phyloP scores from a whole-genome alignment of 306 rosid species.

The Quercus cerris region DNA sequence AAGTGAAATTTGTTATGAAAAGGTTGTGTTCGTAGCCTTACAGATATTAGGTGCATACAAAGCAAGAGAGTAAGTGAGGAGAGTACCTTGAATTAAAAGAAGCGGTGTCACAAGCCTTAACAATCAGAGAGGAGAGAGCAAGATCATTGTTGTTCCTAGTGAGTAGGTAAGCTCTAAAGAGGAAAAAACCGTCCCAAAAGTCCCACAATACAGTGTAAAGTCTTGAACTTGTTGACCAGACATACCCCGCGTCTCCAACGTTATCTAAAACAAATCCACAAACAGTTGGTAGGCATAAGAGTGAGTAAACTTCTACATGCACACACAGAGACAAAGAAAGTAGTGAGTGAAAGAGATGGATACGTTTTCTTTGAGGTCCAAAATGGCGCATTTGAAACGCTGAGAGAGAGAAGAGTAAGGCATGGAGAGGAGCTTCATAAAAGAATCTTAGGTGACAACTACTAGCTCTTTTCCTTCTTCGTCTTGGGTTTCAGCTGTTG shows the following conservation, averaged over 20 bases:
- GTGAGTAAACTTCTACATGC: too few species aligned
- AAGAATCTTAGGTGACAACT: conserved; percentile 28
- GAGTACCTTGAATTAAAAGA: conserved; percentile 49
- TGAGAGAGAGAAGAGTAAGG: conserved; percentile 55
- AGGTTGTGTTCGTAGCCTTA: too few species aligned
- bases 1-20: too few species aligned
- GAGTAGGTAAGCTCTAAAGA: conserved; percentile 51
- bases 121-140: conserved; percentile 49
- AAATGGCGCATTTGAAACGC: conserved; percentile 66
- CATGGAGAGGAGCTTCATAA: conserved; percentile 52
- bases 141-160: conserved; percentile 47
- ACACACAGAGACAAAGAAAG: neutral
- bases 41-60: neutral
- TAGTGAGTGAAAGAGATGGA: neutral
- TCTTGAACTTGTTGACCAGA: conserved; percentile 44
- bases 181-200: conserved; percentile 70
- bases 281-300: conserved; percentile 20
- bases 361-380: conserved; percentile 78
- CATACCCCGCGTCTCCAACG: conserved; percentile 51
- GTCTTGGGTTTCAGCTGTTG: conserved; percentile 26
- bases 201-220: conserved; percentile 64
- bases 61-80: neutral
- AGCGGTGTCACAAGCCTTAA: conserved; percentile 65
- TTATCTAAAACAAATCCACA: conserved; percentile 52
- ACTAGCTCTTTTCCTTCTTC: conserved; percentile 24